Evolutionary conservation across 2,329 filamentous ascomycete genomes (phyloP).

Genomic region (Fusarium fracticaudum): DNA sequence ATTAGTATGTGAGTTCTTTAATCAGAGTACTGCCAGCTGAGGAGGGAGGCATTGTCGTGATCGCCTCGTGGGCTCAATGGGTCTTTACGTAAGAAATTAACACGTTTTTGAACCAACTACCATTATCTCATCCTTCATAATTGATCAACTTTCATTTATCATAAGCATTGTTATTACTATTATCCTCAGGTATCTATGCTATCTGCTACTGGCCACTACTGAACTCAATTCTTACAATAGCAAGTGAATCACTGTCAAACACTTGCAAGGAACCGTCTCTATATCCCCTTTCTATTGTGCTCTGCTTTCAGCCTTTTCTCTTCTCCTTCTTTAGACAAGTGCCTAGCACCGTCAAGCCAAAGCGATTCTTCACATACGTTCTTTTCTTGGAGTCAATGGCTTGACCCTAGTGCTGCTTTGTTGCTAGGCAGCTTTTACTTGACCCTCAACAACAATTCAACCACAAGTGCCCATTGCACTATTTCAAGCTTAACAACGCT

Average conservation of each 20-base stretch:
- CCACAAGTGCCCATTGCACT: background rate
- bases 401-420: background rate
- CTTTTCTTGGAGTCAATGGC: background rate
- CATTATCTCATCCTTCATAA: background rate
- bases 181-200: background rate
- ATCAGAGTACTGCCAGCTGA: background rate
- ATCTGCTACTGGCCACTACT: background rate
- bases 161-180: background rate
- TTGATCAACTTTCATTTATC: background rate
- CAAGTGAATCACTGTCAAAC: slow-evolving; percentile 10
- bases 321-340: background rate
- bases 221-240: background rate
- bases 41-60: background rate
- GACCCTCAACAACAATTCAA: background rate
- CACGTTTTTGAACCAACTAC: background rate
- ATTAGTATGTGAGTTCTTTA: background rate
- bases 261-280: background rate
- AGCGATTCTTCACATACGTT: background rate
- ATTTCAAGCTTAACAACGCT: background rate
- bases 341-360: slow-evolving; percentile 1
- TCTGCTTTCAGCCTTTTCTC: background rate
- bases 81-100: background rate
- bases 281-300: background rate
- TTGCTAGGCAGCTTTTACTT: background rate
- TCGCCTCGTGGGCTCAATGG: background rate